Base-by-base conservation (phyloP, 805 yeast species). In the Candida adriatica region DNA sequence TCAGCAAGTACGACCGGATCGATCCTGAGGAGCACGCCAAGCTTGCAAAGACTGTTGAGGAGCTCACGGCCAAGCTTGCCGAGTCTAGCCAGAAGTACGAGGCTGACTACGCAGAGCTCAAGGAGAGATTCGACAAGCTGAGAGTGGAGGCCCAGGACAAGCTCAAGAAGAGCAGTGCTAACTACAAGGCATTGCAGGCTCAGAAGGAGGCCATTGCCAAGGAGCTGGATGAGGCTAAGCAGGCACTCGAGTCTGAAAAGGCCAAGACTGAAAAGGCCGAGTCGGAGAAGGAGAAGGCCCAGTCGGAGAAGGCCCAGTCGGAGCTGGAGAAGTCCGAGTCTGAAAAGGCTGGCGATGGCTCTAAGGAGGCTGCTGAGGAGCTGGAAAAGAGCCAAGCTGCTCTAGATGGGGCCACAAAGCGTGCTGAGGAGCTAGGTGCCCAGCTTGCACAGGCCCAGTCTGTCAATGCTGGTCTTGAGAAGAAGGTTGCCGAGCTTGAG, bases 11-110 rank as follows among this genome's bases (percentile, higher is more conserved):
- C 37, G 67, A 66, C 27, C 63, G 68, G 13, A 51, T 68, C 32
- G 74, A 68, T 47, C 73, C 75, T 6, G 62, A 49, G 5, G 72
- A 68, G 37, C 54, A 62, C 35, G 54, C 56, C n/a, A 47, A 45
- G 10, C 45, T 66, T 35, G 59, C 60, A 41, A 53, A 42, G 8
- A 47, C 58, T 31, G 47, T 55, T 16, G 51, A 39, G 14, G 40
- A 39, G 15, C 37, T 57, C 36, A 40, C 34, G 18, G 34, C 27
- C 6, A 41, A 49, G 51, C 24, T 26, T 41, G 20, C 28, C 37
- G 31, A 29, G 26, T 8, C 27, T 43, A 13, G 13, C 10, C 10
- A 13, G 18, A n/a, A 17, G 16, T 17, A 23, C 15, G 19, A 30
- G 18, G 16, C 18, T 16, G 23, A 27, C 16, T 16, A 13, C 13